phyloP scores from a whole-genome alignment of 139 green algal species.

The Auxenochlorella protothecoides region DNA sequence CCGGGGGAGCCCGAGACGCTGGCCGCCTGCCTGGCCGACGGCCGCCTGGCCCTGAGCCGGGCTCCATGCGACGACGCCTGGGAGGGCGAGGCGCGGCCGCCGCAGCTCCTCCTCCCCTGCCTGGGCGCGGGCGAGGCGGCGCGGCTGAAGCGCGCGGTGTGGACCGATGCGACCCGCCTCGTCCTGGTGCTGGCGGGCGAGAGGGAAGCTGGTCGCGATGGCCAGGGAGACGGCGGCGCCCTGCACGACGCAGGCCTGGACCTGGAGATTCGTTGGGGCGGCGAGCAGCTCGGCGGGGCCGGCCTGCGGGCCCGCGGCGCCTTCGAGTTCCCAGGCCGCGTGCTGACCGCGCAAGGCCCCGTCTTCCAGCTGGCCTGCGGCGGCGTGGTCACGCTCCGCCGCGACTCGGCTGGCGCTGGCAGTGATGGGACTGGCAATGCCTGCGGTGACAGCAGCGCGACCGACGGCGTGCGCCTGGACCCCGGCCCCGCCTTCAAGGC shows the following conservation, averaged over 20 bases:
- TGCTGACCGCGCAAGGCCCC: no score
- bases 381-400: not conserved
- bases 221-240: no score
- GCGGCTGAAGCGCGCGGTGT: not conserved
- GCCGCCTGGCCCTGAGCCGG: slow-evolving; percentile 32
- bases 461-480: not conserved
- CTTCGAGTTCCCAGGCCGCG: not conserved
- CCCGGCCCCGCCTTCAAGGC: not conserved
- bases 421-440: not conserved
- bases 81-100: slow-evolving; percentile 27
- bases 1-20: slow-evolving; percentile 24
- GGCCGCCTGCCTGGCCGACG: slow-evolving; percentile 43
- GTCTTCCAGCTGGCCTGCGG: not conserved
- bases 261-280: not conserved
- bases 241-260: not conserved
- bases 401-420: no score
- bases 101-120: slow-evolving; percentile 15
- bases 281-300: not conserved
- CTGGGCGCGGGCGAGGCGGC: not conserved
- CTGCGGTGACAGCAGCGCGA: not conserved
- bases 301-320: not conserved
- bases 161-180: not conserved
- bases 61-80: slow-evolving; percentile 56
- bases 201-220: no score
- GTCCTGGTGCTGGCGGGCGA: not conserved